Base-by-base conservation (phyloP, 108 stramenopile genomes). In the Discostella pseudostelligera region DNA sequence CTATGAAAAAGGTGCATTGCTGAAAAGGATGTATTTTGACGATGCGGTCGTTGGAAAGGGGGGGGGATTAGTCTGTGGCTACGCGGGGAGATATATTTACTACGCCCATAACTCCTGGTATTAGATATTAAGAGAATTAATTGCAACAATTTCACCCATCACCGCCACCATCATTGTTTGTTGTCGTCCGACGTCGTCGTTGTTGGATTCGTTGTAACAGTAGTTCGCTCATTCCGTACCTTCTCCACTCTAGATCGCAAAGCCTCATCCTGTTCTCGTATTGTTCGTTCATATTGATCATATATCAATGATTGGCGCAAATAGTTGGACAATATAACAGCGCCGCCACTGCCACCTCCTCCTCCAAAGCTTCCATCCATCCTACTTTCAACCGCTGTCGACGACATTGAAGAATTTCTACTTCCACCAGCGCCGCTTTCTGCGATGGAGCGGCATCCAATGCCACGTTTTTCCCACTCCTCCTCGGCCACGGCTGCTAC, bases 391-490 rank as follows among this genome's bases (percentile, higher is more conserved):
- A n/a, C n/a, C n/a, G n/a, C n/a, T n/a, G n/a, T n/a, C 21, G 47
- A 48, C 37, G 44, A 45, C 21, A 39, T 36, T 13, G 46, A 49
- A 44, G 56, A 22, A 32, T 39, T 61, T 49, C 20, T n/a, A n/a
- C 8, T 12, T 42, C 39, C 24, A 28, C 29, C 63, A 11, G 16
- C 21, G 25, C 86, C 83, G 50, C 71, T 78, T 80, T 93, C 92
- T 11, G 89, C 92, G 39, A 80, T 54, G 2, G 87, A 83, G 37
- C 50, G 72, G 70, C 87, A 93, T 29, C 84, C 87, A 57, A 93
- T 93, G 1, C 92, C 92, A 69, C 76, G 81, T 43, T 83, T 87
- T 28, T 80, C 84, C 89, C 89, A 90, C 82, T 93, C 89, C 40
- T 90, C 89, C 68, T 93, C 89, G 39, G 86, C 86, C 19, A 87